Conservation (phyloP, 331 rosid species). For the Malus hybrid region DNA sequence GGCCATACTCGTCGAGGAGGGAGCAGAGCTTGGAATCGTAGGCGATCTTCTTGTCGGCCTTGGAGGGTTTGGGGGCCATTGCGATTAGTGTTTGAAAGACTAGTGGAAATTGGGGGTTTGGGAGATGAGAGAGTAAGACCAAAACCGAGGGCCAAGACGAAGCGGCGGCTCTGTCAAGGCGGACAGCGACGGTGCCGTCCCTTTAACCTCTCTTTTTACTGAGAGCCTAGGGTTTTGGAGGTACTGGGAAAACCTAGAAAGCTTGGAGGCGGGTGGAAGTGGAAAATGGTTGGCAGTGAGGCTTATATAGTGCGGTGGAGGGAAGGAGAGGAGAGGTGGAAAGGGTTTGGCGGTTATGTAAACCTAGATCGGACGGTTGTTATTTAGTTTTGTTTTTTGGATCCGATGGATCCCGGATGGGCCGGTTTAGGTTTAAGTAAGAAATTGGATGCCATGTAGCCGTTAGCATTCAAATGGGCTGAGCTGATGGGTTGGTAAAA, state of each 20-base stretch:
- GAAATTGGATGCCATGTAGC: not conserved
- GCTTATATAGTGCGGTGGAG: not conserved
- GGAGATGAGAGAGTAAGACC: not conserved
- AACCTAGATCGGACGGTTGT: slow-evolving; percentile 20
- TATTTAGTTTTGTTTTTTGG: not conserved
- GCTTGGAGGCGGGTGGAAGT: slow-evolving; percentile 5
- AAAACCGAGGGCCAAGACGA: slow-evolving; percentile 87
- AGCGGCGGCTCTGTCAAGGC: slow-evolving; percentile 57
- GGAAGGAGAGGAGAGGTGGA: not conserved
- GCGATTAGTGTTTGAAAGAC: not conserved
- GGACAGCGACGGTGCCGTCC: slow-evolving; percentile 84
- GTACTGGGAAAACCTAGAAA: slow-evolving; percentile 7
- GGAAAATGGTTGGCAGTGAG: not conserved
- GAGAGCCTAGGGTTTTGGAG: not conserved
- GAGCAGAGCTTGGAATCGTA: slow-evolving; percentile 74
- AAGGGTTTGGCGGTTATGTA: not conserved
- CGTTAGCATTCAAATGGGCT: too few relatives aligned
- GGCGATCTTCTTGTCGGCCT: slow-evolving; percentile 70
- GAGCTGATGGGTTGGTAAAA: too few relatives aligned
- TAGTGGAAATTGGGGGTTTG: not conserved
- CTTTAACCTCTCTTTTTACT: slow-evolving; percentile 57
- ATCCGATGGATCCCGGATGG: not conserved
- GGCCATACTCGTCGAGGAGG: slow-evolving; percentile 60
- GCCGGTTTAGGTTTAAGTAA: not conserved
- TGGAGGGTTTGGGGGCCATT: slow-evolving; percentile 50